Conservation (phyloP, 805 yeast genomes). For the Pichia nakasei region DNA sequence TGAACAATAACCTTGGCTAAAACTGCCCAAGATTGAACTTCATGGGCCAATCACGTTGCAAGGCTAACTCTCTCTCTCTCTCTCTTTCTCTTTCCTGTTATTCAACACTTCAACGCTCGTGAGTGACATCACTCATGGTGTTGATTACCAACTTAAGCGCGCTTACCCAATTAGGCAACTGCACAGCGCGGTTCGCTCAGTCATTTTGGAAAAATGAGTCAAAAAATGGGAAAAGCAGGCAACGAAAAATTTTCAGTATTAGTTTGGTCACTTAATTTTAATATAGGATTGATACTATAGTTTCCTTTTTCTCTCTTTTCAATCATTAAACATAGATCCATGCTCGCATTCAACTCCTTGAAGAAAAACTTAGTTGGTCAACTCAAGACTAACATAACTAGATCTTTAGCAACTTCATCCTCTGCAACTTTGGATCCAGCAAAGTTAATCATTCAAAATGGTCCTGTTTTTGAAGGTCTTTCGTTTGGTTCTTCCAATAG, state of each 20-base stretch:
- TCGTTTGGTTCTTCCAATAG: slow-evolving; percentile 94
- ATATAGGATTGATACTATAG: too few species aligned
- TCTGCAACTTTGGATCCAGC: slow-evolving; percentile 58
- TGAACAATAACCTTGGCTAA: too few species aligned
- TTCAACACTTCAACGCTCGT: too few species aligned
- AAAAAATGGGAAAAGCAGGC: neutral
- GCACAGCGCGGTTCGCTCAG: slow-evolving; percentile 9
- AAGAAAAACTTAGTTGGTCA: slow-evolving; percentile 3
- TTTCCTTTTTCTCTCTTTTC: too few species aligned
- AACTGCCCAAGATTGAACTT: too few species aligned
- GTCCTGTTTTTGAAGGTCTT: slow-evolving; percentile 86
- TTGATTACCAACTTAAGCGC: slow-evolving; percentile 3
- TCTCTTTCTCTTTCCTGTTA: too few species aligned
- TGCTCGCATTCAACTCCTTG: slow-evolving; percentile 11
- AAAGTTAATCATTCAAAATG: slow-evolving; percentile 82
- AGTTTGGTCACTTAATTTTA: too few species aligned
- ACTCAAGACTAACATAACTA: neutral
- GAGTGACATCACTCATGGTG: neutral
- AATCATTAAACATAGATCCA: neutral
- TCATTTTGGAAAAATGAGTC: slow-evolving; percentile 1
- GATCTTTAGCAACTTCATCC: slow-evolving; percentile 19
- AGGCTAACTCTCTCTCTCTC: too few species aligned
- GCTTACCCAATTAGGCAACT: slow-evolving; percentile 11
- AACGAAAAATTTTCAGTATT: slow-evolving; percentile 6
- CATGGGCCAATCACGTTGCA: too few species aligned